Evolutionary conservation across 768 basidiomycete species (phyloP), one percentile per base, ranked within the genome.

Genomic region (Mycena capillaripes): DNA sequence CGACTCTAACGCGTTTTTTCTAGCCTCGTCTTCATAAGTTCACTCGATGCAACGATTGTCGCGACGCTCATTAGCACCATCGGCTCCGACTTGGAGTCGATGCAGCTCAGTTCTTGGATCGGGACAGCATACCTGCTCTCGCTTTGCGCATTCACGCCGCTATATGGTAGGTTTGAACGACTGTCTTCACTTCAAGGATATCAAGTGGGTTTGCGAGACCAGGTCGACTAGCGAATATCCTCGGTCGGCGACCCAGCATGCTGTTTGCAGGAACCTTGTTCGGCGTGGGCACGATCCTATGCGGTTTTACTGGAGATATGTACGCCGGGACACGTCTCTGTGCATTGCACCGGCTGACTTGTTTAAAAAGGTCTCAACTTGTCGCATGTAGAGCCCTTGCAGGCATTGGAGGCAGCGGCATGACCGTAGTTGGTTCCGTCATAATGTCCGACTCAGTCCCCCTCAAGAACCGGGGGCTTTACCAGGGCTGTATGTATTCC

Each of bases 351-450:
- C 4, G 19, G 19, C 30, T 27, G 29, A 55, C 38, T 58, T 32
- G 36, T 23, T 10, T n/a, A n/a, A 19, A 19, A 27, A 71, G 69
- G 66, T 40, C 58, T 6, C 70, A 75, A 50, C 70, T 93, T 50
- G 90, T 93, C 69, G 82, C 84, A 3, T 90, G 86, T 42, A 83
- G 93, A 16, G 87, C 90, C 0, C 77, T 93, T 61, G 92, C 92
- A 14, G 92, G 92, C n/a, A 88, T 90, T 84, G 92, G 90, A 44
- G 91, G 91, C 48, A 91, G 90, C 62, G 88, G 91, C 82, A 89
- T 73, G 56, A 72, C 75, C 25, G 69, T 82, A 86, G 89, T 91
- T 10, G 85, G 87, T 42, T 89, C 87, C 64, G 84, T 93, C 56
- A 83, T 91, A 29, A 84, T 91, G 44, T 88, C 89, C 1, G 92